Conservation (phyloP, 306 rosid species). For the Fragaria nilgerrensis region DNA sequence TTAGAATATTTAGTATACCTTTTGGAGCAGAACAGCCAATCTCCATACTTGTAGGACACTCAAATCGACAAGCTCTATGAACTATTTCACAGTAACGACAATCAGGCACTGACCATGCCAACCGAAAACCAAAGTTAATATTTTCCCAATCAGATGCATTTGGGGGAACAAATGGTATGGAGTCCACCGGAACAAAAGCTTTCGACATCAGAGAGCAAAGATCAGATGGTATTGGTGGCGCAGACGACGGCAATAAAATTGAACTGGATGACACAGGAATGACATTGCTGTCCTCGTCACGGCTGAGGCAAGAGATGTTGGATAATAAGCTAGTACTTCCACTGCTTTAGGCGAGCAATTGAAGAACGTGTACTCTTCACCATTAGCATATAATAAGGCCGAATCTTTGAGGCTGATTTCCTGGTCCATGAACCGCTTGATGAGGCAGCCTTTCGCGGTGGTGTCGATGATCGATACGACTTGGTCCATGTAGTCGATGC, state of each 20-base stretch:
- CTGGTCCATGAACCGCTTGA: constrained; percentile 6
- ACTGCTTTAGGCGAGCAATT: constrained; percentile 26
- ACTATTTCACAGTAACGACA: constrained; percentile 29
- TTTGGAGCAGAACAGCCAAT: constrained; percentile 14
- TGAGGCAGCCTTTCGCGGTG: constrained; percentile 1
- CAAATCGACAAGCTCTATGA: constrained; percentile 18
- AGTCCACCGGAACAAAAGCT: constrained; percentile 26
- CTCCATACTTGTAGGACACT: background rate
- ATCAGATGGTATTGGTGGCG: background rate
- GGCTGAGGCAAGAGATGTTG: background rate
- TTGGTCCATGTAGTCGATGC: constrained; percentile 13
- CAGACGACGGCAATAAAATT: background rate
- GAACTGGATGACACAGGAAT: background rate
- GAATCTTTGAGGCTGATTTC: background rate
- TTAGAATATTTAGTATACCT: background rate
- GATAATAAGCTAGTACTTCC: background rate
- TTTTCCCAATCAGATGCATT: constrained; percentile 2
- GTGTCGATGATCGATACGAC: constrained; percentile 5
- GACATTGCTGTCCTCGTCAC: background rate
- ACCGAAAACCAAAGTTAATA: constrained; percentile 14
- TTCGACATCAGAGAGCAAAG: constrained; percentile 28
- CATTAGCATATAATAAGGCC: background rate
- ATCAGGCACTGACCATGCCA: constrained; percentile 40
- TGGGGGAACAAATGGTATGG: background rate
- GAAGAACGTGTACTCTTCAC: constrained; percentile 28